A percentile compares a stretch with the other conserved stretches of the same genome.
phyloP scores from a whole-genome alignment of 2,329 filamentous ascomycete species.

The Cercospora zeae-maydis region DNA sequence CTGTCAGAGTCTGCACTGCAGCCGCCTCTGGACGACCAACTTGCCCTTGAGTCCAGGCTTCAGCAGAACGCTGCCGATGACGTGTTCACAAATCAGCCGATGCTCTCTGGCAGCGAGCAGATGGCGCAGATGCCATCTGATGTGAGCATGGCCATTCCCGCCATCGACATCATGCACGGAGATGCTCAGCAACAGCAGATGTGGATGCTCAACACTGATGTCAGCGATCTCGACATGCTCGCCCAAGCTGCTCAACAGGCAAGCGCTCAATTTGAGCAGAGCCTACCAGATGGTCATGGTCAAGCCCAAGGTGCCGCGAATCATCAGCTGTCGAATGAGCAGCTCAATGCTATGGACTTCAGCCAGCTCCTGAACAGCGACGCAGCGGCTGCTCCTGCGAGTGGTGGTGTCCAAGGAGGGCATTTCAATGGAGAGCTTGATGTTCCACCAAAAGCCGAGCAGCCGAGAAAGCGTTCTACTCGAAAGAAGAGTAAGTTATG shows the following conservation, averaged over 20 bases:
- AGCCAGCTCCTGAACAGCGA: constrained; percentile 6
- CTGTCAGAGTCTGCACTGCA: background rate
- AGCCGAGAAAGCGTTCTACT: background rate
- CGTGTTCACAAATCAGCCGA: background rate
- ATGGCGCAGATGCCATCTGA: background rate
- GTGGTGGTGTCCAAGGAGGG: background rate
- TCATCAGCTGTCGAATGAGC: background rate
- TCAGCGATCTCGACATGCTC: constrained; percentile 1
- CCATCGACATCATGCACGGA: background rate
- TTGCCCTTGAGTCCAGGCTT: background rate
- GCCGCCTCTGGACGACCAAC: background rate
- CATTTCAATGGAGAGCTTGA: background rate
- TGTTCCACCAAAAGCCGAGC: background rate
- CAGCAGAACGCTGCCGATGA: background rate
- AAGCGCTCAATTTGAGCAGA: background rate
- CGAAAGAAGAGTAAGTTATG: background rate
- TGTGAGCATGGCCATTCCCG: background rate
- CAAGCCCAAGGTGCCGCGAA: background rate
- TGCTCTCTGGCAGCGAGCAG: background rate
- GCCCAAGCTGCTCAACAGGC: constrained; percentile 2
- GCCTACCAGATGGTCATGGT: background rate
- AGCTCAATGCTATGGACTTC: constrained; percentile 3
- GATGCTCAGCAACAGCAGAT: background rate
- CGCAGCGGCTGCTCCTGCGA: background rate
- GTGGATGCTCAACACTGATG: constrained; percentile 1